Conservation (phyloP, 148 eudicot species). For the Rhododendron vialii region DNA sequence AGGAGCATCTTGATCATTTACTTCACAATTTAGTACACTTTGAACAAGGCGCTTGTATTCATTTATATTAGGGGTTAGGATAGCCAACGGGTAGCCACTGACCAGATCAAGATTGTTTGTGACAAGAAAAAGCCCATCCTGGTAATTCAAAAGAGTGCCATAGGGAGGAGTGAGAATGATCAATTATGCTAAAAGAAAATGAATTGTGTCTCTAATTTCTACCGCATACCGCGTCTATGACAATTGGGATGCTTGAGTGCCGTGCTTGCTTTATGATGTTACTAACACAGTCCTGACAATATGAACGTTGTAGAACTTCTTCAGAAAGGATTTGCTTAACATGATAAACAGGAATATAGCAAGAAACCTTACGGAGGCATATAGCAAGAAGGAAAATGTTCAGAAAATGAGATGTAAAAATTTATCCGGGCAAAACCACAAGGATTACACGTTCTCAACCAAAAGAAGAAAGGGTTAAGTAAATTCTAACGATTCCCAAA, state of each 20-base stretch:
- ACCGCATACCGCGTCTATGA: conserved; percentile 85
- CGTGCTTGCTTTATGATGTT: conserved; percentile 79
- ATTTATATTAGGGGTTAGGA: conserved; percentile 89
- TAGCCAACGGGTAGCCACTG: conserved; percentile 79
- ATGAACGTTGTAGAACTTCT: conserved; percentile 12
- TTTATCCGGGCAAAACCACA: not conserved
- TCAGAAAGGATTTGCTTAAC: conserved; percentile 5
- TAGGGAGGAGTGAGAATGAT: not conserved
- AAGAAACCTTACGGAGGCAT: not conserved
- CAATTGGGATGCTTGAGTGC: conserved; percentile 68
- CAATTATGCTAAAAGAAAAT: not conserved
- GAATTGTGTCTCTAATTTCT: not conserved
- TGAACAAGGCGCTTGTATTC: conserved; percentile 96
- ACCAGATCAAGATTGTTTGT: conserved; percentile 75
- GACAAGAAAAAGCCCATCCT: conserved; percentile 97
- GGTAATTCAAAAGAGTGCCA: conserved; percentile 10
- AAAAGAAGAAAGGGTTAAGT: not conserved
- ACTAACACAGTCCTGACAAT: conserved; percentile 73
- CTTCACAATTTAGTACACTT: conserved; percentile 77
- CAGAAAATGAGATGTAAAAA: not conserved
- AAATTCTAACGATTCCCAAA: not conserved
- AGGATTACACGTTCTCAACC: not conserved
- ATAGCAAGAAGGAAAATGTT: not conserved
- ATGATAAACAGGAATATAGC: not conserved
- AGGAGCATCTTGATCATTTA: conserved; percentile 64